These are phyloP conservation scores for Claviceps sp. DNA, from an alignment of 2,329 filamentous ascomycete species.

Conservation along the genomic window DNA sequence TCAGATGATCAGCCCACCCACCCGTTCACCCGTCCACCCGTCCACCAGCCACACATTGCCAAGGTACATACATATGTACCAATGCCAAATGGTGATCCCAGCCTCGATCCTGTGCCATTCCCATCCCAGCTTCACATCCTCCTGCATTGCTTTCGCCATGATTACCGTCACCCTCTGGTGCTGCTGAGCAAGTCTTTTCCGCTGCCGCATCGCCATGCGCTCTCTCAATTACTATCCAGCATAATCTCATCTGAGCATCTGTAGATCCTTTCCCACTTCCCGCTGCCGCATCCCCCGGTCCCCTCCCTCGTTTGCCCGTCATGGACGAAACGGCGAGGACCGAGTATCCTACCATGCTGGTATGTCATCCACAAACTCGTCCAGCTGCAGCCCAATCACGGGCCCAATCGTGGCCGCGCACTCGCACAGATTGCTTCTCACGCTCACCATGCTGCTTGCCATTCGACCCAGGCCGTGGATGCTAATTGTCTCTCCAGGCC, in stretches of 20 bases:
- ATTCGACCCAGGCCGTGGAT: not conserved
- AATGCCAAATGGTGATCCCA: not conserved
- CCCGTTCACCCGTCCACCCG: not conserved
- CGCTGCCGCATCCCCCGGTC: not conserved
- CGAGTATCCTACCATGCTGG: conserved; percentile 92
- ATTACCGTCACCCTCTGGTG: conserved; percentile 4
- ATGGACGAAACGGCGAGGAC: conserved; percentile 71
- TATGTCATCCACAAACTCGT: conserved; percentile 33
- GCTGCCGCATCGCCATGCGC: conserved; percentile 10
- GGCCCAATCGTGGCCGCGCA: not conserved
- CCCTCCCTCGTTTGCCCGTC: conserved; percentile 18
- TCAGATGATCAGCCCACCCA: no score
- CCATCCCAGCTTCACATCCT: conserved; percentile 1
- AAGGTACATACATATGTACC: not conserved
- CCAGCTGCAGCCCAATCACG: not conserved
- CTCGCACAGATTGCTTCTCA: not conserved
- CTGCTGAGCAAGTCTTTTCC: conserved; percentile 5
- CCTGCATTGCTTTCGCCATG: not conserved
- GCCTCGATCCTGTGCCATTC: not conserved
- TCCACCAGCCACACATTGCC: conserved; percentile 1
- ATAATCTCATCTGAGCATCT: conserved; percentile 18
- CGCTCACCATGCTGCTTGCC: not conserved
- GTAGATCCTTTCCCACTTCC: not conserved
- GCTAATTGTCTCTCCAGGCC: conserved; percentile 38
- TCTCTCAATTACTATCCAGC: conserved; percentile 6